These are phyloP conservation scores for Aspergillus tamarii DNA, from an alignment of 2,329 filamentous ascomycete genomes.

Conservation along the genomic window DNA sequence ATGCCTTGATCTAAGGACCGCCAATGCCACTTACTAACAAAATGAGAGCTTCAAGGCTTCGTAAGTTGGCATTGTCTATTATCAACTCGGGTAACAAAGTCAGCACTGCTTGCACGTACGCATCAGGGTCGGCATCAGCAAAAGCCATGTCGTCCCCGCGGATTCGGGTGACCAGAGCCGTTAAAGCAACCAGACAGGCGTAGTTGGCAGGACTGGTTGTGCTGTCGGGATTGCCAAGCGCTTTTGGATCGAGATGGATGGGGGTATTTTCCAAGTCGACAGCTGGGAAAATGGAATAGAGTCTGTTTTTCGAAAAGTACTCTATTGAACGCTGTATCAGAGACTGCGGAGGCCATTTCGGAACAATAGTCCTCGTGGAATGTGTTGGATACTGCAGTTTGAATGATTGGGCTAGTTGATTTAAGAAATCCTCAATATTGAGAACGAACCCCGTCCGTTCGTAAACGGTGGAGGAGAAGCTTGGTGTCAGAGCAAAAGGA, in stretches of 20 bases:
- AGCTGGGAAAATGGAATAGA: slow-evolving; percentile 31
- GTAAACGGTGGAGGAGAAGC: slow-evolving; percentile 21
- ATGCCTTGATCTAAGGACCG: no score
- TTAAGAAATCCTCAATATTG: slow-evolving; percentile 26
- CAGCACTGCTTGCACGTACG: slow-evolving; percentile 26
- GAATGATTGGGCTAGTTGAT: slow-evolving; percentile 19
- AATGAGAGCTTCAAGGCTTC: slow-evolving; percentile 23
- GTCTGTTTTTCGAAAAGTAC: slow-evolving; percentile 22
- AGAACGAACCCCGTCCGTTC: slow-evolving; percentile 21
- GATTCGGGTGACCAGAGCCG: slow-evolving; percentile 29
- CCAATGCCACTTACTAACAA: slow-evolving; percentile 22
- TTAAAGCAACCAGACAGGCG: slow-evolving; percentile 28
- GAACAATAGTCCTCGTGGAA: slow-evolving; percentile 6
- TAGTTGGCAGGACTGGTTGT: slow-evolving; percentile 15
- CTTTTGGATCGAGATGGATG: slow-evolving; percentile 3
- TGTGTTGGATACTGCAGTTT: slow-evolving; percentile 8
- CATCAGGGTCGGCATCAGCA: slow-evolving; percentile 24
- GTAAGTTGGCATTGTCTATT: slow-evolving; percentile 23
- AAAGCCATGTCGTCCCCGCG: slow-evolving; percentile 26
- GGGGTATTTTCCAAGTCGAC: slow-evolving; percentile 15
- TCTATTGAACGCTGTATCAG: slow-evolving; percentile 24
- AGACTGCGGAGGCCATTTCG: slow-evolving; percentile 22
- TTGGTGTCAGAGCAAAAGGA: slow-evolving; percentile 20
- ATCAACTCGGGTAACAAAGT: slow-evolving; percentile 24
- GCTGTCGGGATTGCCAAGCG: slow-evolving; percentile 15